Percentiles rank a stretch among this genome's conserved stretches.
Conservation (phyloP, 768 basidiomycete genomes). For the Leccinum barrowsii region DNA sequence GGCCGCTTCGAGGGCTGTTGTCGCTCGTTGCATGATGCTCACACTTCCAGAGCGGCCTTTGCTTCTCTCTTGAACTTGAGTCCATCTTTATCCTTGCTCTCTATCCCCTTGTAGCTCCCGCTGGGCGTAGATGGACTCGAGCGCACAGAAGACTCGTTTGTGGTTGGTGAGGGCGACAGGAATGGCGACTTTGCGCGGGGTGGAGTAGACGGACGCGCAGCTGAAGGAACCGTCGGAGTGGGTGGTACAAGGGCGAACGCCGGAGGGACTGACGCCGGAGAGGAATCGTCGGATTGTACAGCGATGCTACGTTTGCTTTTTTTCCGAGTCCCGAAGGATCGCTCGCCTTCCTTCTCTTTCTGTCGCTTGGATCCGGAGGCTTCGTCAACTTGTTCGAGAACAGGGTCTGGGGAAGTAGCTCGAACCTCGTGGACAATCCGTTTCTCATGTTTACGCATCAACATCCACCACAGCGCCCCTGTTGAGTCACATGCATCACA, state of each 20-base stretch:
- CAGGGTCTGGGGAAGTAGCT: slow-evolving; percentile 14
- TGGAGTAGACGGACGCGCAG: slow-evolving; percentile 45
- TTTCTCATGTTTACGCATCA: slow-evolving; percentile 76
- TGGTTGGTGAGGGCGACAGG: slow-evolving; percentile 54
- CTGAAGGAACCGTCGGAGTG: slow-evolving; percentile 56
- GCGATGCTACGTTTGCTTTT: slow-evolving; percentile 28
- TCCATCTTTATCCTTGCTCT: slow-evolving; percentile 45
- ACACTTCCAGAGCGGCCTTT: slow-evolving; percentile 86
- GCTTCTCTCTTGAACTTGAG: slow-evolving; percentile 47
- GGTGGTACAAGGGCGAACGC: slow-evolving; percentile 74
- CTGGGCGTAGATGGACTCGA: slow-evolving; percentile 72
- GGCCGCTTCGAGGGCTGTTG: slow-evolving; percentile 83
- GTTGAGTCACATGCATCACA: slow-evolving; percentile 90
- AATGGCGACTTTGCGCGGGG: slow-evolving; percentile 49
- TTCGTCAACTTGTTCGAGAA: slow-evolving; percentile 15
- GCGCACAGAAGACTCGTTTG: slow-evolving; percentile 45
- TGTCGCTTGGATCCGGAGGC: slow-evolving; percentile 27
- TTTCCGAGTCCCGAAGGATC: slow-evolving; percentile 20
- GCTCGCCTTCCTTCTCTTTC: slow-evolving; percentile 28
- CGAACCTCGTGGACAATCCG: slow-evolving; percentile 41
- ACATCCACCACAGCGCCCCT: slow-evolving; percentile 95
- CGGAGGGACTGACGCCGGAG: slow-evolving; percentile 40
- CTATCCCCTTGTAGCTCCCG: slow-evolving; percentile 49
- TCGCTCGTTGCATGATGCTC: slow-evolving; percentile 94
- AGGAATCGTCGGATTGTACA: slow-evolving; percentile 45